Percentiles rank a stretch among this genome's conserved stretches.
Conservation (phyloP, 1,284 basidiomycete genomes). For the Ganoderma multipileum region DNA sequence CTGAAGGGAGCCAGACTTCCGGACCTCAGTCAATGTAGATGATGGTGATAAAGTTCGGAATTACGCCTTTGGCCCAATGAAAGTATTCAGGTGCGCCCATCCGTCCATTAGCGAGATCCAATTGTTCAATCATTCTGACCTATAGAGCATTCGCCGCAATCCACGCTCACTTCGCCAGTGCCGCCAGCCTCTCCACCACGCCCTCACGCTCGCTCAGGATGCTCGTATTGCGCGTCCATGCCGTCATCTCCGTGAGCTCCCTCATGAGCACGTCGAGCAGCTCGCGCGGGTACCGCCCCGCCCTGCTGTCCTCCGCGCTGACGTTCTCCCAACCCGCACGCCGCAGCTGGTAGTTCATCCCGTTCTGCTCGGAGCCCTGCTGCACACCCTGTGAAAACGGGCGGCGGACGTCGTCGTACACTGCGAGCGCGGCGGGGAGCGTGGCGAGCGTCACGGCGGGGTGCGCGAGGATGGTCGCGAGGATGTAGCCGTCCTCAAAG, state of each 20-base stretch:
- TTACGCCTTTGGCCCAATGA: too few relatives aligned
- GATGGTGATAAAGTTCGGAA: too few relatives aligned
- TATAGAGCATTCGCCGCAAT: too few relatives aligned
- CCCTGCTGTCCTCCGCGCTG: conserved; percentile 13
- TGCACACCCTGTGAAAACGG: conserved; percentile 22
- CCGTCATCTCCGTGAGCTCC: background rate
- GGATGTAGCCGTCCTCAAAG: conserved; percentile 39
- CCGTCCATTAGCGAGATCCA: too few relatives aligned
- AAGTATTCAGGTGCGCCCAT: too few relatives aligned
- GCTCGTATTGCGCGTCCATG: background rate
- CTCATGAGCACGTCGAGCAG: background rate
- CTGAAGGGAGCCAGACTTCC: too few relatives aligned
- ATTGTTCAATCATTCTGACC: too few relatives aligned
- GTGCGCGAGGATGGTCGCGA: conserved; percentile 43
- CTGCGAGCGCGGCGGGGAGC: conserved; percentile 37
- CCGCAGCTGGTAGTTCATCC: conserved; percentile 7
- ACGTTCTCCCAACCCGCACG: conserved; percentile 5
- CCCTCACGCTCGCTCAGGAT: conserved; percentile 25
- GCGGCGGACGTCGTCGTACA: conserved; percentile 47
- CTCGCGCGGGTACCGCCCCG: conserved; percentile 10
- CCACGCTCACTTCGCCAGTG: background rate
- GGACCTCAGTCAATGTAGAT: too few relatives aligned
- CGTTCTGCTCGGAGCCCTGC: conserved; percentile 10
- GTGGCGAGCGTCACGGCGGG: conserved; percentile 35
- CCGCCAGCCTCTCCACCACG: background rate